Evolutionary conservation across 805 yeast species (phyloP).

Genomic region (Candida takata): DNA sequence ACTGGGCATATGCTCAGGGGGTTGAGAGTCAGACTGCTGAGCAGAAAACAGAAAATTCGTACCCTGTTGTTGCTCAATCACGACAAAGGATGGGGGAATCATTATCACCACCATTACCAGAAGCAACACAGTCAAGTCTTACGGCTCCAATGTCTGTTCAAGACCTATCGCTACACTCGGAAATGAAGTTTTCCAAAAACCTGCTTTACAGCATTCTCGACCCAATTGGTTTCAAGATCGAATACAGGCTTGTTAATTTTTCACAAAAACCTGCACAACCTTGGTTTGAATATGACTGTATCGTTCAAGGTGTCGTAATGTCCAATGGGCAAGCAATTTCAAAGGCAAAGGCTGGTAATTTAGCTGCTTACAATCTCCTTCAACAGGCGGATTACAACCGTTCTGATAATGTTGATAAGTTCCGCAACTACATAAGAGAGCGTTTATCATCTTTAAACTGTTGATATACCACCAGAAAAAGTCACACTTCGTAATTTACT

Average conservation of each 20-base stretch:
- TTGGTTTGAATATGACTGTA: neutral
- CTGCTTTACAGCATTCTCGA: neutral
- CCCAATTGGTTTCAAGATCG: neutral
- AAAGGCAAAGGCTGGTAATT: constrained; percentile 1
- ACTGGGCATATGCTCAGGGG: no score
- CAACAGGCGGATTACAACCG: neutral
- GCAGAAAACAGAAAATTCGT: no score
- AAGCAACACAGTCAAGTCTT: no score
- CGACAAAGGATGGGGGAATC: no score
- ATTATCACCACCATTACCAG: no score
- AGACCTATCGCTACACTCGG: no score
- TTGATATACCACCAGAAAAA: neutral
- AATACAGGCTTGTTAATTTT: neutral
- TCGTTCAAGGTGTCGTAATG: neutral
- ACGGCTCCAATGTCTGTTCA: no score
- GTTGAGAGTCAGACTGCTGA: no score
- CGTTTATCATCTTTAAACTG: neutral
- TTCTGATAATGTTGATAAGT: neutral
- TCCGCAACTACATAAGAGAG: neutral
- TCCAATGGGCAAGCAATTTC: neutral
- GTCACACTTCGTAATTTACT: neutral
- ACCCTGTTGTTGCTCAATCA: no score
- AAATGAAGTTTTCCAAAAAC: neutral
- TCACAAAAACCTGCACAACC: neutral
- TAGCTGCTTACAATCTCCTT: constrained; percentile 1